A percentile compares a stretch with the other conserved stretches of the same genome.
phyloP scores from a whole-genome alignment of 2,329 filamentous ascomycete species.

The Drechslerella dactyloides region DNA sequence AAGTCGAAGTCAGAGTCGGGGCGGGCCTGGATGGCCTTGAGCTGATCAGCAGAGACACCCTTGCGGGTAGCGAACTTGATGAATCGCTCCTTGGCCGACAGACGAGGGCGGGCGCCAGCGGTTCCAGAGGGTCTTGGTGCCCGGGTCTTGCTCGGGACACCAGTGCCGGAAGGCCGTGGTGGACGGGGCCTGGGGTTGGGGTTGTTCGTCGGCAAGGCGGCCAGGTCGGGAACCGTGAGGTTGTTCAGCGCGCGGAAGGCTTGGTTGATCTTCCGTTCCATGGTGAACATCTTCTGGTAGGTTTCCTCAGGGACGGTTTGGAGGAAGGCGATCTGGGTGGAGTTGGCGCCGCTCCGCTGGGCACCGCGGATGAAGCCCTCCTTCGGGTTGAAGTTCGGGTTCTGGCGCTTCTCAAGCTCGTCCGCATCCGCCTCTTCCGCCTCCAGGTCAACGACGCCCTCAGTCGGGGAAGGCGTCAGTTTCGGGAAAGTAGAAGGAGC shows the following conservation, averaged over 20 bases:
- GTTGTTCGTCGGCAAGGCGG: conserved; percentile 6
- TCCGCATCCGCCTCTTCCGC: background rate
- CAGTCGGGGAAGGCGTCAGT: background rate
- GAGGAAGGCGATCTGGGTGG: conserved; percentile 16
- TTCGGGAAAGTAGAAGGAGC: background rate
- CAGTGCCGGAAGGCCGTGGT: background rate
- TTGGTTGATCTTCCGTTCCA: conserved; percentile 18
- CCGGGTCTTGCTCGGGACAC: background rate
- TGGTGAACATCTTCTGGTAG: conserved; percentile 19
- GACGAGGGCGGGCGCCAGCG: background rate
- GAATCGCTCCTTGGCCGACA: conserved; percentile 12
- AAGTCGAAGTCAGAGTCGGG: conserved; percentile 14
- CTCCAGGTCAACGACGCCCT: background rate
- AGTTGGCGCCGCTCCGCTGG: background rate
- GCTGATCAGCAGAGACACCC: conserved; percentile 2
- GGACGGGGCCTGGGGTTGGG: background rate
- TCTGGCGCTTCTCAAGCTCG: background rate
- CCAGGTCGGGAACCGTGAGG: conserved; percentile 11
- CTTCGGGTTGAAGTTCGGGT: conserved; percentile 3
- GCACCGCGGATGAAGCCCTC: conserved; percentile 13
- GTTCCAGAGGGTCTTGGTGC: background rate
- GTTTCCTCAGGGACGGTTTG: conserved; percentile 12
- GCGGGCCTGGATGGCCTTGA: conserved; percentile 10
- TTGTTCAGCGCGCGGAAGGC: conserved; percentile 18
- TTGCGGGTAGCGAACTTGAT: conserved; percentile 7